These are phyloP conservation scores for Emergomyces pasteurianus DNA, from an alignment of 2,329 filamentous ascomycete genomes.

Conservation along the genomic window DNA sequence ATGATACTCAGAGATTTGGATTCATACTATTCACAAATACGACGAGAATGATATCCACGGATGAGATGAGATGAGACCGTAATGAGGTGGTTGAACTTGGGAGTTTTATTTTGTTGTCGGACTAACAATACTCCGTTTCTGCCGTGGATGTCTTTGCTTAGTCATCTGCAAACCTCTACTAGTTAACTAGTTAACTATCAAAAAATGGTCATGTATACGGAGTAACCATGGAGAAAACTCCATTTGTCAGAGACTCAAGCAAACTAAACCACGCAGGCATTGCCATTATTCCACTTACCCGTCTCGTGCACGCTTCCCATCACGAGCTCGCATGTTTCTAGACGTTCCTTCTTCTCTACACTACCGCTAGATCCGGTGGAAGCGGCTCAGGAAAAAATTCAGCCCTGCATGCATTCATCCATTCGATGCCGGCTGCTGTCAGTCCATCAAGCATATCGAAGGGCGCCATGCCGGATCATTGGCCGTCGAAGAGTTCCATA, in stretches of 20 bases:
- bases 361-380: slow-evolving; percentile 7
- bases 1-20: not conserved
- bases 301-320: not conserved
- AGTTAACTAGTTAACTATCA: not conserved
- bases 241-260: not conserved
- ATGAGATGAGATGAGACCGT: not conserved
- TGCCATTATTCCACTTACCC: not conserved
- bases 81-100: not conserved
- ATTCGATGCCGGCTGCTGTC: slow-evolving; percentile 28
- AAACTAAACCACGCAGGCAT: not conserved
- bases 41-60: no score
- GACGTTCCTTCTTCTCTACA: not conserved
- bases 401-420: slow-evolving; percentile 18
- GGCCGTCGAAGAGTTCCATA: slow-evolving; percentile 24
- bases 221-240: no score
- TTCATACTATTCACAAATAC: not conserved
- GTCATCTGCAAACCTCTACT: not conserved
- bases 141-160: not conserved
- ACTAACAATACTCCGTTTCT: not conserved
- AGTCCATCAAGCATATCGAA: slow-evolving; percentile 16
- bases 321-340: not conserved
- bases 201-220: not conserved
- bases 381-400: slow-evolving; percentile 3
- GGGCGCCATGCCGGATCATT: slow-evolving; percentile 23
- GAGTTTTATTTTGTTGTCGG: not conserved